Conservation (phyloP, 192 early-diverging fungal species). For the Podila horticola region DNA sequence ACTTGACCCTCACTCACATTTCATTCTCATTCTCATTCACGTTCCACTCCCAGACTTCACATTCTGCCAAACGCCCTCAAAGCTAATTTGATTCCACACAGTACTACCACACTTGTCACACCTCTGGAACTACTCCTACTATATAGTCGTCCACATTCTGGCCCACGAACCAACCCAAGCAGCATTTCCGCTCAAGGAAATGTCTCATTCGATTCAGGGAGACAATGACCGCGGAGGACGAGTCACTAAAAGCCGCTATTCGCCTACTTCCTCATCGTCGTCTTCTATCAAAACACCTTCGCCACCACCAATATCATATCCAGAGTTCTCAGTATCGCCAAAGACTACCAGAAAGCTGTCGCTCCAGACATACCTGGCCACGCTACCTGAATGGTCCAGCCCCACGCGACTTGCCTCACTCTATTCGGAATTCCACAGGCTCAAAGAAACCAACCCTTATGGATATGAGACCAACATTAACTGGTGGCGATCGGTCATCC, state of each 20-base stretch:
- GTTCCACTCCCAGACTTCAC: too few species aligned
- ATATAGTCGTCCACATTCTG: too few species aligned
- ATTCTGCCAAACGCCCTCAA: too few species aligned
- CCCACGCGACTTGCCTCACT: slow-evolving; percentile 47
- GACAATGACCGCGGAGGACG: too few species aligned
- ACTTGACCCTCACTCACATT: too few species aligned
- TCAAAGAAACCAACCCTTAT: slow-evolving; percentile 51
- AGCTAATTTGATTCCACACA: too few species aligned
- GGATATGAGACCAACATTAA: slow-evolving; percentile 54
- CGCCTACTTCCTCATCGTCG: background rate
- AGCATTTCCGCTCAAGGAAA: too few species aligned
- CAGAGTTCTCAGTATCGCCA: slow-evolving; percentile 12
- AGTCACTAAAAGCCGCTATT: slow-evolving; percentile 5
- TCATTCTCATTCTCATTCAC: too few species aligned
- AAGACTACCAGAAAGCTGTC: slow-evolving; percentile 22
- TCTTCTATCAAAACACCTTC: slow-evolving; percentile 9
- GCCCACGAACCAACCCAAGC: too few species aligned
- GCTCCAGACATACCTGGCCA: slow-evolving; percentile 29
- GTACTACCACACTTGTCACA: too few species aligned
- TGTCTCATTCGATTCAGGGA: too few species aligned
- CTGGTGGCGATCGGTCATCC: slow-evolving; percentile 54
- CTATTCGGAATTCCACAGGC: slow-evolving; percentile 56
- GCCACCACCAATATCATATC: slow-evolving; percentile 1
- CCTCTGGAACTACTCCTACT: too few species aligned
- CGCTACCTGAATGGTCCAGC: slow-evolving; percentile 34